These are phyloP conservation scores for Neonectria punicea DNA, from an alignment of 2,329 filamentous ascomycete species.

Conservation along the genomic window DNA sequence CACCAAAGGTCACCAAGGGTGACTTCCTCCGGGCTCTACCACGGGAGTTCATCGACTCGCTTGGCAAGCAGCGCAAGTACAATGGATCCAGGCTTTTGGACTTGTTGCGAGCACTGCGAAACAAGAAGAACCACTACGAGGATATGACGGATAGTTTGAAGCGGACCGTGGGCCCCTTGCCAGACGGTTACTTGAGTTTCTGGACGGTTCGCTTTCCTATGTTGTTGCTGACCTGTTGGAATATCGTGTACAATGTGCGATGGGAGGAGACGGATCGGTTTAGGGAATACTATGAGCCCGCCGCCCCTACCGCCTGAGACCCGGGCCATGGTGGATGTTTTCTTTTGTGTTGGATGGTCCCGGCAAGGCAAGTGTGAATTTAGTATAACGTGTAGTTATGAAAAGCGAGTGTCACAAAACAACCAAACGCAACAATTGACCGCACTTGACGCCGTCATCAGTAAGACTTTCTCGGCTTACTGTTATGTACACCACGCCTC, in stretches of 20 bases:
- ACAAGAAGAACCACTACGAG: constrained; percentile 98
- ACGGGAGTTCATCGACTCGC: constrained; percentile 83
- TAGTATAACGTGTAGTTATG: too few relatives aligned
- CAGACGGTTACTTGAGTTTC: constrained; percentile 84
- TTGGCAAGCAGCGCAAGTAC: constrained; percentile 96
- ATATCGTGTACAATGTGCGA: constrained; percentile 73
- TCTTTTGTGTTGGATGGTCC: too few relatives aligned
- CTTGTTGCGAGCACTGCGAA: constrained; percentile 86
- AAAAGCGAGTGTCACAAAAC: too few relatives aligned
- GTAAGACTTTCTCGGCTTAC: too few relatives aligned
- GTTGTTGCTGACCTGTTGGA: constrained; percentile 81
- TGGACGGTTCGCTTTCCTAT: constrained; percentile 85
- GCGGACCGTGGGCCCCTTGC: constrained; percentile 74
- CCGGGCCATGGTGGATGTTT: too few relatives aligned
- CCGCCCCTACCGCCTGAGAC: constrained; percentile 34
- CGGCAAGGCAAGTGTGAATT: too few relatives aligned
- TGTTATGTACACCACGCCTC: too few relatives aligned
- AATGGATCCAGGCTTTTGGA: constrained; percentile 86
- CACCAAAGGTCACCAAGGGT: constrained; percentile 64
- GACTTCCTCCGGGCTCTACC: constrained; percentile 85
- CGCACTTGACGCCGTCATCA: too few relatives aligned
- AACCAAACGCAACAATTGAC: too few relatives aligned
- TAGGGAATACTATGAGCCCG: constrained; percentile 73
- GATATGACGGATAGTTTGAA: constrained; percentile 88
- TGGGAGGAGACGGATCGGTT: constrained; percentile 75